These are phyloP conservation scores for Penicillium brevicompactum DNA, from an alignment of 2,329 filamentous ascomycete genomes.

Conservation along the genomic window DNA sequence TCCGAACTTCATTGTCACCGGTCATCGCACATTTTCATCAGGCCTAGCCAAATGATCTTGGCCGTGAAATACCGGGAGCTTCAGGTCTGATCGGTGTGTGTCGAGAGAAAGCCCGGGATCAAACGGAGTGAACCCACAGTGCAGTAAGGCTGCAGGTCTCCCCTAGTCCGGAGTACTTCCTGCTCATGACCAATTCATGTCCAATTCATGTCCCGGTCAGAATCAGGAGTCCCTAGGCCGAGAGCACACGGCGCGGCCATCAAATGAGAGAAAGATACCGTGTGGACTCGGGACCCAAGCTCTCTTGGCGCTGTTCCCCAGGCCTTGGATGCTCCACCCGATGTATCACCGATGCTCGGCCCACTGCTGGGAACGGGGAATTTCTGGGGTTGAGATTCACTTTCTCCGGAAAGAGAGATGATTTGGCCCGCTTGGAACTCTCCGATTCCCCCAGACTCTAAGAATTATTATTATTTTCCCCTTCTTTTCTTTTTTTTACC, in stretches of 20 bases:
- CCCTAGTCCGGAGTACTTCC: too few species aligned
- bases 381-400: constrained; percentile 1
- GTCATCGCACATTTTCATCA: too few species aligned
- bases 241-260: constrained; percentile 9
- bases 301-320: constrained; percentile 19
- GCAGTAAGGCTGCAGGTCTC: not conserved
- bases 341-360: constrained; percentile 15
- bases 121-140: not conserved
- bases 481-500: not conserved
- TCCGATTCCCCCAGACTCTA: not conserved
- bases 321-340: constrained; percentile 11
- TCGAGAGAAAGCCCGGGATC: too few species aligned
- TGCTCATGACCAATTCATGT: too few species aligned
- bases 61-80: too few species aligned
- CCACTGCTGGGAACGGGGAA: not conserved
- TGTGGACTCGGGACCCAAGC: constrained; percentile 18
- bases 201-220: too few species aligned
- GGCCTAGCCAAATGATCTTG: too few species aligned
- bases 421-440: not conserved
- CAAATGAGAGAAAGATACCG: constrained; percentile 11
- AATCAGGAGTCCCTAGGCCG: not conserved
- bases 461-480: not conserved
- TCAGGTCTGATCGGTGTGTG: too few species aligned
- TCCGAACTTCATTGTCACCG: constrained; percentile 1
- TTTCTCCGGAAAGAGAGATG: not conserved